Evolutionary conservation across 2,329 filamentous ascomycete species (phyloP).

Genomic region (Fusarium musae): DNA sequence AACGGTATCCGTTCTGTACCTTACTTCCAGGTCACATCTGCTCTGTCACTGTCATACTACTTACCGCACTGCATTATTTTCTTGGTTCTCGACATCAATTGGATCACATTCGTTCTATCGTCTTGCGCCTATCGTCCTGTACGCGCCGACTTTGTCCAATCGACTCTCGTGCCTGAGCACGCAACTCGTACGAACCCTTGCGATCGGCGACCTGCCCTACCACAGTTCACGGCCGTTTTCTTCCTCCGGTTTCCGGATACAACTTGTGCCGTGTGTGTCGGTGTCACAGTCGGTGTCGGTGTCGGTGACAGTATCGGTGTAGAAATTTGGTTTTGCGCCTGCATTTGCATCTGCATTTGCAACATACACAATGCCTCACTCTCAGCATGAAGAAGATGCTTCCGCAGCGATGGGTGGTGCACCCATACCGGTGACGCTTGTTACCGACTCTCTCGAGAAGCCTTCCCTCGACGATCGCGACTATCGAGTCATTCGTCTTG

Average conservation of each 20-base stretch:
- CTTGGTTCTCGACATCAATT: conserved; percentile 14
- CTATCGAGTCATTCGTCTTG: conserved; percentile 86
- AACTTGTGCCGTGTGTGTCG: conserved; percentile 14
- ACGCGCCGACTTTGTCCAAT: conserved; percentile 19
- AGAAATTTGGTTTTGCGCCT: conserved; percentile 20
- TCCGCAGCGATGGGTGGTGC: conserved; percentile 42
- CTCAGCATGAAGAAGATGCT: conserved; percentile 41
- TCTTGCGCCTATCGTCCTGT: conserved; percentile 7
- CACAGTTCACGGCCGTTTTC: conserved; percentile 21
- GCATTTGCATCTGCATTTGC: conserved; percentile 2
- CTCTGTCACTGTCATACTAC: conserved; percentile 10
- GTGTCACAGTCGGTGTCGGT: conserved; percentile 30
- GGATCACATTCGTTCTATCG: conserved; percentile 13
- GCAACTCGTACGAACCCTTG: conserved; percentile 28
- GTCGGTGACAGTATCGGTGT: conserved; percentile 12
- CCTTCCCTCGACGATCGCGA: conserved; percentile 85
- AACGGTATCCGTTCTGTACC: conserved; percentile 17
- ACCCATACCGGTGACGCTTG: conserved; percentile 47
- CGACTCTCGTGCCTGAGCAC: conserved; percentile 10
- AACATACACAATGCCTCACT: conserved; percentile 46
- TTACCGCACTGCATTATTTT: not conserved
- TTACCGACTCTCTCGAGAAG: conserved; percentile 82
- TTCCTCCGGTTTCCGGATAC: conserved; percentile 17
- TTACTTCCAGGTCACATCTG: not conserved
- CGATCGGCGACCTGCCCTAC: conserved; percentile 21